These are phyloP conservation scores for Acer campestre DNA, from an alignment of 345 rosid species.

Conservation along the genomic window DNA sequence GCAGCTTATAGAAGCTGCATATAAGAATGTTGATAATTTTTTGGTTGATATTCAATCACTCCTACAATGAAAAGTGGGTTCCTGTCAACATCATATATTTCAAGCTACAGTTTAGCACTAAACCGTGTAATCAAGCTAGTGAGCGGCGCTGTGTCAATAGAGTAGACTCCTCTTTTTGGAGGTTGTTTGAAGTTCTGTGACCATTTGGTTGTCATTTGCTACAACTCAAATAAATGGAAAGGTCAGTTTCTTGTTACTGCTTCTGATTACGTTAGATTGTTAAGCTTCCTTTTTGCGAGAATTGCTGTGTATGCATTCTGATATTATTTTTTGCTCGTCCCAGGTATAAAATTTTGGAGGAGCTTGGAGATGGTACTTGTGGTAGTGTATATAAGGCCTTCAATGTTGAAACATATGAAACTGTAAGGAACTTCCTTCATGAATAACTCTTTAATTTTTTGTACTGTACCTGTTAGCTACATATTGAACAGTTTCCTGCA, in stretches of 20 bases:
- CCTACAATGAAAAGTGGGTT: conserved; percentile 56
- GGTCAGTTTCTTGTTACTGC: conserved; percentile 43
- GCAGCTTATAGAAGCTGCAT: conserved; percentile 87
- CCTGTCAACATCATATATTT: conserved; percentile 45
- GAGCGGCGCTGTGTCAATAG: conserved; percentile 37
- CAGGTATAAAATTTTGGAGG: conserved; percentile 83
- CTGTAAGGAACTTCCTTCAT: conserved; percentile 44
- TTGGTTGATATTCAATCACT: conserved; percentile 46
- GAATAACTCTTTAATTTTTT: conserved; percentile 8
- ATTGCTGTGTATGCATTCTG: background rate
- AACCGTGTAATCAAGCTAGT: conserved; percentile 42
- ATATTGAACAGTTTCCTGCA: background rate
- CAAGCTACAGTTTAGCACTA: conserved; percentile 69
- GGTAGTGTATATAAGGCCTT: conserved; percentile 89
- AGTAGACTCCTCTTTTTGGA: conserved; percentile 53
- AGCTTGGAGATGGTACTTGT: conserved; percentile 97
- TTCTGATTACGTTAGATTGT: conserved; percentile 9
- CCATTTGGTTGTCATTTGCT: conserved; percentile 44
- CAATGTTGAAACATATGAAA: conserved; percentile 71
- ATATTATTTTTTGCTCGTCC: conserved; percentile 2
- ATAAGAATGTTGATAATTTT: conserved; percentile 69
- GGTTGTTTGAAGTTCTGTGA: conserved; percentile 68
- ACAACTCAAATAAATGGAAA: conserved; percentile 60
- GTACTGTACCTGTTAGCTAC: conserved; percentile 12
- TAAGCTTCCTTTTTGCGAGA: background rate